These are phyloP conservation scores for Ogataea naganishii DNA, from an alignment of 805 yeast species.

Conservation along the genomic window DNA sequence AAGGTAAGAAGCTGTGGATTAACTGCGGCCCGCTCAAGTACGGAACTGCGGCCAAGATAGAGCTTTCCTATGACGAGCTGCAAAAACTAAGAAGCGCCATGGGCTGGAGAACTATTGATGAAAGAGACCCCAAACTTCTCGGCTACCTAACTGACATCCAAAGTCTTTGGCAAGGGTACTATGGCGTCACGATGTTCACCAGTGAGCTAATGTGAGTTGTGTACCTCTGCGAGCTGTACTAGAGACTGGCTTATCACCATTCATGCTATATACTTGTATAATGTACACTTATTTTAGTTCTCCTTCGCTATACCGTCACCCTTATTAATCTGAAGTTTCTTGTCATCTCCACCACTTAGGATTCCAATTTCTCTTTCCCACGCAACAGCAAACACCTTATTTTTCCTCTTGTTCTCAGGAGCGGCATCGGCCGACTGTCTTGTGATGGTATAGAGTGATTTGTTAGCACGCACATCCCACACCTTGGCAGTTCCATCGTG, in stretches of 20 bases:
- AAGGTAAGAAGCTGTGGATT: slow-evolving; percentile 57
- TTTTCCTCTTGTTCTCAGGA: slow-evolving; percentile 31
- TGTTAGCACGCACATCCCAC: slow-evolving; percentile 90
- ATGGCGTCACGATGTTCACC: slow-evolving; percentile 56
- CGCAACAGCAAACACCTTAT: slow-evolving; percentile 76
- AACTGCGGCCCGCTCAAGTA: slow-evolving; percentile 90
- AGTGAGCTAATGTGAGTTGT: slow-evolving; percentile 11
- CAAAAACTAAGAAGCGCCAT: slow-evolving; percentile 36
- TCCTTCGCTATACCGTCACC: slow-evolving; percentile 7
- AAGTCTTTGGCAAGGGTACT: slow-evolving; percentile 72
- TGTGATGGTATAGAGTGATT: slow-evolving; percentile 71
- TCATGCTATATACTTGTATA: slow-evolving; percentile 1
- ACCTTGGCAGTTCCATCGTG: slow-evolving; percentile 93
- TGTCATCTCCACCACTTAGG: slow-evolving; percentile 90
- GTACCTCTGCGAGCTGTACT: not conserved
- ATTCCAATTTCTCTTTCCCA: slow-evolving; percentile 81
- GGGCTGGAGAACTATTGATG: slow-evolving; percentile 54
- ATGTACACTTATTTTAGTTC: not conserved
- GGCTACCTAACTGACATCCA: slow-evolving; percentile 61
- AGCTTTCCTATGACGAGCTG: slow-evolving; percentile 67
- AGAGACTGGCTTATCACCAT: no score
- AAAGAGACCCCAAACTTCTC: slow-evolving; percentile 28
- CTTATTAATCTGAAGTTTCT: slow-evolving; percentile 74
- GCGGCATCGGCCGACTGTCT: slow-evolving; percentile 46
- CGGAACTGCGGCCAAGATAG: slow-evolving; percentile 76